Conservation (phyloP, 768 basidiomycete genomes). For the Xerocomus potaroensis region DNA sequence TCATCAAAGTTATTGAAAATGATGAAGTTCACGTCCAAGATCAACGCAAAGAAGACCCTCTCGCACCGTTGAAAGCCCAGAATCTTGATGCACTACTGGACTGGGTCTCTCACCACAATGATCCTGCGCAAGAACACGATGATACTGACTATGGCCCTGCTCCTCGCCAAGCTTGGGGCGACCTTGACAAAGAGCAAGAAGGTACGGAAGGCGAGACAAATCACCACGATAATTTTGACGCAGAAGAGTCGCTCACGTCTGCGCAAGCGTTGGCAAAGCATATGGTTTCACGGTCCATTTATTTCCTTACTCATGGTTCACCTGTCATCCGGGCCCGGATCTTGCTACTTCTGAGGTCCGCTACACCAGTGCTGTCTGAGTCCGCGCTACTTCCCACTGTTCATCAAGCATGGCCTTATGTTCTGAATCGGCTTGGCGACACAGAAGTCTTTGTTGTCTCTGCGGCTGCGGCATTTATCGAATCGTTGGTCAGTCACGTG, state of each 20-base stretch:
- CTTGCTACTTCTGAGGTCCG: conserved; percentile 64
- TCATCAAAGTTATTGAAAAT: conserved; percentile 70
- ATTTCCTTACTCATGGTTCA: conserved; percentile 89
- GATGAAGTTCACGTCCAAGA: conserved; percentile 38
- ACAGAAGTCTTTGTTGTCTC: conserved; percentile 74
- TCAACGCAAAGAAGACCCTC: conserved; percentile 18
- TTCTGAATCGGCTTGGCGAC: conserved; percentile 78
- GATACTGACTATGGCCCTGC: conserved; percentile 53
- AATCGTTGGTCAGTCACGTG: conserved; percentile 59
- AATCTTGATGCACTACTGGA: conserved; percentile 50
- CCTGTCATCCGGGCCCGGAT: conserved; percentile 83
- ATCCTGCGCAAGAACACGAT: conserved; percentile 35
- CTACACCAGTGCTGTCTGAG: conserved; percentile 68
- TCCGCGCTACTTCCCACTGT: conserved; percentile 78
- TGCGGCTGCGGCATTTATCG: conserved; percentile 71
- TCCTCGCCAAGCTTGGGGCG: conserved; percentile 57
- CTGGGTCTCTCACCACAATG: conserved; percentile 58
- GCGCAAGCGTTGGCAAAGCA: conserved; percentile 75
- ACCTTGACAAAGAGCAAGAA: conserved; percentile 24
- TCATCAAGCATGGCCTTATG: conserved; percentile 91
- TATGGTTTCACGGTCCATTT: conserved; percentile 82
- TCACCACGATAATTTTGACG: conserved; percentile 28
- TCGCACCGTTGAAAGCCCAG: conserved; percentile 25
- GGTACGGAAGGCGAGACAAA: conserved; percentile 17
- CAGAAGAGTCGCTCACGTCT: conserved; percentile 53